Conservation (phyloP, 176 grass and related monocot species). For the Olyra latifolia region DNA sequence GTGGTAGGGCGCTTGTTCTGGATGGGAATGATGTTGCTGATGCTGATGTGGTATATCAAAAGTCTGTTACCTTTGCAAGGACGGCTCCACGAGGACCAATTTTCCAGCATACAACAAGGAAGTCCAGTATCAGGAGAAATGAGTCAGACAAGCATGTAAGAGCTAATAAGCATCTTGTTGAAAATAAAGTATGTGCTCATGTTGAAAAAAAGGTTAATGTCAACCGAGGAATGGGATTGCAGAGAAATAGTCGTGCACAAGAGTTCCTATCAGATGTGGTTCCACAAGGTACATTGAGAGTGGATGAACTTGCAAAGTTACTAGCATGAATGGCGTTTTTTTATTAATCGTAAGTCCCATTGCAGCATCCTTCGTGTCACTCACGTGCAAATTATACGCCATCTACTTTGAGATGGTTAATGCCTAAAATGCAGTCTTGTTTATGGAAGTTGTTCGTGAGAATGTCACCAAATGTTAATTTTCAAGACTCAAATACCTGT, state of each 20-base stretch:
- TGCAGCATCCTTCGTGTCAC: background rate
- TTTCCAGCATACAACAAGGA: slow-evolving; percentile 41
- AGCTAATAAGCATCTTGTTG: slow-evolving; percentile 28
- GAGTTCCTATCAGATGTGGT: slow-evolving; percentile 56
- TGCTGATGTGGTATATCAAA: slow-evolving; percentile 66
- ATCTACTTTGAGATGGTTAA: background rate
- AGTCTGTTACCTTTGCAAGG: slow-evolving; percentile 64
- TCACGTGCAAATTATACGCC: background rate
- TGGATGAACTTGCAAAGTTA: slow-evolving; percentile 93
- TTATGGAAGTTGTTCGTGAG: background rate
- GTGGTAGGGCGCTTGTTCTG: slow-evolving; percentile 58
- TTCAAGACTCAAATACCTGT: background rate
- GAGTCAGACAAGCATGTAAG: slow-evolving; percentile 28
- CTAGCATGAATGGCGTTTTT: slow-evolving; percentile 47
- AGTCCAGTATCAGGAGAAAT: slow-evolving; percentile 1
- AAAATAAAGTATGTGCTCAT: slow-evolving; percentile 15
- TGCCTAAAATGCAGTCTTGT: background rate
- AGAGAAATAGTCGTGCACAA: slow-evolving; percentile 47
- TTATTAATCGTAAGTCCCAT: background rate
- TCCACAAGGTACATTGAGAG: slow-evolving; percentile 63
- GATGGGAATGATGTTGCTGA: slow-evolving; percentile 49
- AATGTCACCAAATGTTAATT: background rate
- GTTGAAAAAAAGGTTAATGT: slow-evolving; percentile 38
- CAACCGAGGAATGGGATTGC: slow-evolving; percentile 18
- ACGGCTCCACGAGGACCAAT: slow-evolving; percentile 43